These are phyloP conservation scores for Trichoderma sp. DNA, from an alignment of 2,329 filamentous ascomycete species.

Conservation along the genomic window DNA sequence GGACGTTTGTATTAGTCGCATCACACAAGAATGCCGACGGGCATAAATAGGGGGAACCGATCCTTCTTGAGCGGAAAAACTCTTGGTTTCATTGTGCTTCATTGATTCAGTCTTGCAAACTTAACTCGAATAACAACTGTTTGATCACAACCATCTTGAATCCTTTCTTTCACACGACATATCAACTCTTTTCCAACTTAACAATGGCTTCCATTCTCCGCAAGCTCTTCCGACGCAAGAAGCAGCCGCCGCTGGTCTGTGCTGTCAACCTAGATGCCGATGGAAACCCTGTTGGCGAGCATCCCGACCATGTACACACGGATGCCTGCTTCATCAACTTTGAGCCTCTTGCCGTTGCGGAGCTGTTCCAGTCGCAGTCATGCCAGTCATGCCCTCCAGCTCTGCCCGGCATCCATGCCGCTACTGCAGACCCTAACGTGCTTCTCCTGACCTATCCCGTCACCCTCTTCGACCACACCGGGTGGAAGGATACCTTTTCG, in stretches of 20 bases:
- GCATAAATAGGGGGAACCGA: constrained; percentile 5
- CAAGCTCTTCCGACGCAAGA: constrained; percentile 12
- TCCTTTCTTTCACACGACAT: background rate
- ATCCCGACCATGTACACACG: constrained; percentile 12
- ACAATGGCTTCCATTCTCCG: constrained; percentile 11
- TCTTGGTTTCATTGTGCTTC: background rate
- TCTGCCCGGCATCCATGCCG: constrained; percentile 11
- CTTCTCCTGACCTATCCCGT: constrained; percentile 7
- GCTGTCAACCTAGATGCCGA: constrained; percentile 4
- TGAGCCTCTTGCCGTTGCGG: constrained; percentile 11
- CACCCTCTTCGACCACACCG: constrained; percentile 14
- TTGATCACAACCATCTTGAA: background rate
- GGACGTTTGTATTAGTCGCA: background rate
- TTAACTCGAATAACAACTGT: background rate
- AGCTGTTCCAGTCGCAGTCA: constrained; percentile 14
- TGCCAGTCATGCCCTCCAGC: constrained; percentile 5
- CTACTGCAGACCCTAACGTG: constrained; percentile 12
- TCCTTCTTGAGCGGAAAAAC: background rate
- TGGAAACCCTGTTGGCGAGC: constrained; percentile 11
- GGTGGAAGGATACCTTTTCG: constrained; percentile 14
- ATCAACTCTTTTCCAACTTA: background rate
- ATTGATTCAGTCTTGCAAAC: background rate
- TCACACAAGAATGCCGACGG: background rate
- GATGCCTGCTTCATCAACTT: constrained; percentile 7
- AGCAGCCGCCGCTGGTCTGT: constrained; percentile 13